Percentiles rank a stretch among this genome's conserved stretches.
phyloP scores from a whole-genome alignment of 2,329 filamentous ascomycete genomes.

The Beauveria medogensis region DNA sequence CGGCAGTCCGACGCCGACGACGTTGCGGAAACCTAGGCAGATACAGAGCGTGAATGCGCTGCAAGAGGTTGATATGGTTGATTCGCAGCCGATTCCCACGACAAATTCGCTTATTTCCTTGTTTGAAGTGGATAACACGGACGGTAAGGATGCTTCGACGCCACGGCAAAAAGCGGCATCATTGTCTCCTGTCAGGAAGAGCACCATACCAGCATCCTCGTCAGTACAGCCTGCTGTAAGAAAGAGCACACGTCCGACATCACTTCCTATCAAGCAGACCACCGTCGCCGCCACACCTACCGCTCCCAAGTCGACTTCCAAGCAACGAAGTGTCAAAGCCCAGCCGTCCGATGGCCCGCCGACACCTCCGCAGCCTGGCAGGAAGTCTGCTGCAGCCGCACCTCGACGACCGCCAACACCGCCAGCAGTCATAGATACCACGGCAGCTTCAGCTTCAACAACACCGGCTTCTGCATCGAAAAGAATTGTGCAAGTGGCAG shows the following conservation, averaged over 20 bases:
- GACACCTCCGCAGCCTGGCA: not conserved
- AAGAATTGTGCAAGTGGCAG: not conserved
- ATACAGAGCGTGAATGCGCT: conserved; percentile 23
- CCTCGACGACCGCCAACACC: not conserved
- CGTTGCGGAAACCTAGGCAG: conserved; percentile 19
- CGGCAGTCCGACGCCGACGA: conserved; percentile 30
- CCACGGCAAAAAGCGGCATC: conserved; percentile 23
- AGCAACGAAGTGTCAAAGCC: not conserved
- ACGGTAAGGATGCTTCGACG: conserved; percentile 24
- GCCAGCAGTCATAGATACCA: not conserved
- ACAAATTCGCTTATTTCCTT: conserved; percentile 59
- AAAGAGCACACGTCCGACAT: not conserved
- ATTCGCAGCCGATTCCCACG: conserved; percentile 52
- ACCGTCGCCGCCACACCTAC: not conserved
- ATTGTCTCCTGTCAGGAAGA: too few relatives aligned
- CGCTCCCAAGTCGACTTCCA: not conserved
- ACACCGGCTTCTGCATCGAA: not conserved
- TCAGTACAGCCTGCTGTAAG: not conserved
- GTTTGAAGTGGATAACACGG: conserved; percentile 43
- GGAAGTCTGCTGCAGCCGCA: not conserved
- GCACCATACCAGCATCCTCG: conserved; percentile 16
- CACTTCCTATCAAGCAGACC: not conserved
- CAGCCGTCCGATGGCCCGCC: not conserved
- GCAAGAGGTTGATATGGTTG: conserved; percentile 20
- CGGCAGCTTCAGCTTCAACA: not conserved